Conservation (phyloP, 75 land plant genomes). For the Cunninghamia lanceolata region DNA sequence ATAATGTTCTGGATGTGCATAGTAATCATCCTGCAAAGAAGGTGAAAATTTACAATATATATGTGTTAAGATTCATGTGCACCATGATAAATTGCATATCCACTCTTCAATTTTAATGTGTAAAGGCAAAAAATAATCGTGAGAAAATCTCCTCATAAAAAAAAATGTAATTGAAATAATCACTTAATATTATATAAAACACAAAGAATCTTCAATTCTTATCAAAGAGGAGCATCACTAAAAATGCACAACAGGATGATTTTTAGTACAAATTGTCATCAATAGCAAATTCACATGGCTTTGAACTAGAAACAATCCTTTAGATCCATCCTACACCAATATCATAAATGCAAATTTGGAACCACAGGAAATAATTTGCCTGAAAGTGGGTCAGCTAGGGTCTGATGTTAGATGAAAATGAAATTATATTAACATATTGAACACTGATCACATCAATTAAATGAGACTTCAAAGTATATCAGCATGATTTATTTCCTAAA, state of each 20-base stretch:
- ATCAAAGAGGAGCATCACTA: background rate
- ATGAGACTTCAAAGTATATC: too few relatives aligned
- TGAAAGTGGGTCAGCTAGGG: too few relatives aligned
- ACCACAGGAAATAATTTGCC: too few relatives aligned
- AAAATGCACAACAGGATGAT: background rate
- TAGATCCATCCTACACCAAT: background rate
- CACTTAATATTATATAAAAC: background rate
- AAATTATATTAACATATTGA: too few relatives aligned
- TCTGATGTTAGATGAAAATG: too few relatives aligned
- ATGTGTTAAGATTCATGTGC: background rate
- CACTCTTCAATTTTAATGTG: background rate
- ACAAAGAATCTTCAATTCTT: background rate
- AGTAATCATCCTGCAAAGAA: constrained; percentile 76
- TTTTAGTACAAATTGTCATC: too few relatives aligned
- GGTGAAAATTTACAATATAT: background rate
- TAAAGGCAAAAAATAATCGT: background rate
- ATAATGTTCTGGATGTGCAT: constrained; percentile 94
- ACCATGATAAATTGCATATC: background rate
- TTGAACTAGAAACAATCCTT: background rate
- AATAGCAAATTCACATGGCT: background rate
- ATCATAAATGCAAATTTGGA: background rate
- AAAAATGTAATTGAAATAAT: background rate
- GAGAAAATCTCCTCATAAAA: background rate
- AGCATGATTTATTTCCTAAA: too few relatives aligned
- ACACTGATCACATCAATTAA: too few relatives aligned